Evolutionary conservation across 2,329 filamentous ascomycete genomes (phyloP).

Genomic region (Venturia aucupariae): DNA sequence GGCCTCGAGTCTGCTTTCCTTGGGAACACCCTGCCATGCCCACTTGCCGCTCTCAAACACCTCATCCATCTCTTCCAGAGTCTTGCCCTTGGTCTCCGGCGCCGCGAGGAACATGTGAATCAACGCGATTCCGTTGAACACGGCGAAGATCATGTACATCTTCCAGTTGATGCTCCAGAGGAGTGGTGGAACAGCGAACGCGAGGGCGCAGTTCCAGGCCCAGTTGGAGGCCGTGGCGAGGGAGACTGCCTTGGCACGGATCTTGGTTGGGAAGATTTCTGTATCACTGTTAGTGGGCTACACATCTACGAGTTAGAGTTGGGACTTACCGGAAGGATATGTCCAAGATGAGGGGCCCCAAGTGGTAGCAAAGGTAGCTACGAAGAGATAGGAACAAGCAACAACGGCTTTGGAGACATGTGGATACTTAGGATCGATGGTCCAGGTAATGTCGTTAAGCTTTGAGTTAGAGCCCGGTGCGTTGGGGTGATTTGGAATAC

Average conservation of each 20-base stretch:
- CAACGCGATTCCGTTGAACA: conserved; percentile 29
- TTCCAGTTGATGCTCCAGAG: conserved; percentile 34
- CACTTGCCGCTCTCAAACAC: conserved; percentile 30
- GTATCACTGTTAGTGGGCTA: conserved; percentile 21
- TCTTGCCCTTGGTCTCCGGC: conserved; percentile 33
- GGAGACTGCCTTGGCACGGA: conserved; percentile 33
- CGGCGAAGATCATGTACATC: conserved; percentile 33
- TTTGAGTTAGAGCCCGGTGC: conserved; percentile 33
- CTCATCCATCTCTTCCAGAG: conserved; percentile 33
- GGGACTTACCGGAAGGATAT: not conserved
- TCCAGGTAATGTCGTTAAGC: conserved; percentile 45
- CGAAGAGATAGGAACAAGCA: conserved; percentile 36
- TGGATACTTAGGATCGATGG: conserved; percentile 41
- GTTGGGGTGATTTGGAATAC: conserved; percentile 34
- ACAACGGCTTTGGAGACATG: conserved; percentile 47
- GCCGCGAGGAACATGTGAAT: conserved; percentile 32
- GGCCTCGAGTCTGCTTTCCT: conserved; percentile 25
- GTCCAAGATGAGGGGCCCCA: conserved; percentile 22
- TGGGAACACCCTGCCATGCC: conserved; percentile 26
- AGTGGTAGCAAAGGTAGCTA: conserved; percentile 35
- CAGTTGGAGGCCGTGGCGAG: conserved; percentile 31
- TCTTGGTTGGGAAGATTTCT: conserved; percentile 32
- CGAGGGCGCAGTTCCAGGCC: conserved; percentile 32
- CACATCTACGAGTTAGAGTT: conserved; percentile 25
- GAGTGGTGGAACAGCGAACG: conserved; percentile 33